These are phyloP conservation scores for Poronia punctata DNA, from an alignment of 495 filamentous ascomycete genomes.

Conservation along the genomic window DNA sequence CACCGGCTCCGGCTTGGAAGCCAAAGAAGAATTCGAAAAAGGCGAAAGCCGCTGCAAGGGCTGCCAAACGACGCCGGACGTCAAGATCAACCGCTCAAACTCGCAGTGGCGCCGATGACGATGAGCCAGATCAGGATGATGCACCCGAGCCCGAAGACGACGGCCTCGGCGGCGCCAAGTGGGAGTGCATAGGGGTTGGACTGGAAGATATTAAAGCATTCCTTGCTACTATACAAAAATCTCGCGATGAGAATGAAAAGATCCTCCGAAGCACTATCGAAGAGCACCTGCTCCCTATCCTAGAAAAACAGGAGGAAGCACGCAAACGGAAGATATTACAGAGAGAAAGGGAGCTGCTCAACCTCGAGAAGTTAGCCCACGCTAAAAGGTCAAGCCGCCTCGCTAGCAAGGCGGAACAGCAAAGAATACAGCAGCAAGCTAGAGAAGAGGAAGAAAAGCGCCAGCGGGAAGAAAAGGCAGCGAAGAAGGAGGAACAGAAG, in stretches of 20 bases:
- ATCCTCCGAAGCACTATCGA: slow-evolving; percentile 59
- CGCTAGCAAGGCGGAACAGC: slow-evolving; percentile 71
- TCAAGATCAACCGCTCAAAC: slow-evolving; percentile 30
- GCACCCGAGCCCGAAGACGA: slow-evolving; percentile 46
- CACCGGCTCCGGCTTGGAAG: slow-evolving; percentile 43
- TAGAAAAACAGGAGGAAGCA: slow-evolving; percentile 75
- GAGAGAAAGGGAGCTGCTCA: slow-evolving; percentile 72
- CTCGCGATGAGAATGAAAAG: slow-evolving; percentile 76
- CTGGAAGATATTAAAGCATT: slow-evolving; percentile 70
- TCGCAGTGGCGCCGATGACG: slow-evolving; percentile 48
- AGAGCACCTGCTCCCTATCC: slow-evolving; percentile 70
- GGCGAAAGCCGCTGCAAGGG: slow-evolving; percentile 56
- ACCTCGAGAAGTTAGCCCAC: slow-evolving; percentile 75
- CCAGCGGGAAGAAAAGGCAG: slow-evolving; percentile 55
- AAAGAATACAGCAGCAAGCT: slow-evolving; percentile 63
- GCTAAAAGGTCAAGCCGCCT: slow-evolving; percentile 90
- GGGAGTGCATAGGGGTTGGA: slow-evolving; percentile 85
- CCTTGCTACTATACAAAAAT: slow-evolving; percentile 60
- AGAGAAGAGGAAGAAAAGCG: slow-evolving; percentile 66
- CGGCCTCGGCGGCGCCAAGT: slow-evolving; percentile 65
- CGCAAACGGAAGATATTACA: slow-evolving; percentile 60
- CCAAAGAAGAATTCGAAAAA: slow-evolving; percentile 74
- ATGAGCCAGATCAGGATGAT: slow-evolving; percentile 29
- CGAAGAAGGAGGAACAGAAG: slow-evolving; percentile 60
- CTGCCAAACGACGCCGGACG: slow-evolving; percentile 65